Percentiles rank a stretch among this genome's conserved stretches.
These are phyloP conservation scores for Paraphysoderma sedebokerense DNA, from an alignment of 371 early-diverging fungal species.

Conservation along the genomic window DNA sequence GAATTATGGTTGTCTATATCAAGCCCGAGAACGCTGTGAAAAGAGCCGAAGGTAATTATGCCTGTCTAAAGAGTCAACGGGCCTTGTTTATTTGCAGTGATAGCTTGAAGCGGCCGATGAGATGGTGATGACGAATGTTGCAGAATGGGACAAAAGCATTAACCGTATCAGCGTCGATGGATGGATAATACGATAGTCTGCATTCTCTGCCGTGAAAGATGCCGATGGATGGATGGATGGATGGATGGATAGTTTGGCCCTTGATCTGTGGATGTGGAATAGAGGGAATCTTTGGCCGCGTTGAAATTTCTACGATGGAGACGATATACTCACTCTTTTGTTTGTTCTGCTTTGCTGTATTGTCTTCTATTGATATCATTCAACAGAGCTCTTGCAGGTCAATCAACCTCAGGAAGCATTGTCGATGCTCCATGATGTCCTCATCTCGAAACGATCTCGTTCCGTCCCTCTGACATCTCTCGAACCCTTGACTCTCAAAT, in stretches of 20 bases:
- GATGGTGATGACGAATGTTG: background rate
- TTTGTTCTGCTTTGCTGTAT: too few species aligned
- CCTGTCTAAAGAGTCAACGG: background rate
- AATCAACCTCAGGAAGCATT: conserved; percentile 74
- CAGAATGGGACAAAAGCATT: background rate
- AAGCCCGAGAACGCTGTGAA: conserved; percentile 45
- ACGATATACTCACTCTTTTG: too few species aligned
- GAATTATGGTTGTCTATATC: too few species aligned
- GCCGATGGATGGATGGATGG: too few species aligned
- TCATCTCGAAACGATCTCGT: conserved; percentile 73
- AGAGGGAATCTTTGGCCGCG: too few species aligned
- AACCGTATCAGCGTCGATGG: background rate
- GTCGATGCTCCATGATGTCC: conserved; percentile 72
- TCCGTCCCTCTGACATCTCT: conserved; percentile 52
- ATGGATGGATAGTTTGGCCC: too few species aligned
- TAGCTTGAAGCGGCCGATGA: background rate
- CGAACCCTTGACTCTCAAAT: conserved; percentile 85
- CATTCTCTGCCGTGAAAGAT: too few species aligned
- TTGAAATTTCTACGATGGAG: too few species aligned
- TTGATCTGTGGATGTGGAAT: too few species aligned
- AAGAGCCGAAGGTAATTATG: conserved; percentile 30
- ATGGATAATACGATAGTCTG: too few species aligned
- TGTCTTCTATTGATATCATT: background rate
- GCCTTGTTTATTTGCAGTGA: background rate
- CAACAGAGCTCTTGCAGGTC: conserved; percentile 75